Base-by-base conservation (phyloP, 176 grass and related monocot species). In the Tillandsia leiboldiana region DNA sequence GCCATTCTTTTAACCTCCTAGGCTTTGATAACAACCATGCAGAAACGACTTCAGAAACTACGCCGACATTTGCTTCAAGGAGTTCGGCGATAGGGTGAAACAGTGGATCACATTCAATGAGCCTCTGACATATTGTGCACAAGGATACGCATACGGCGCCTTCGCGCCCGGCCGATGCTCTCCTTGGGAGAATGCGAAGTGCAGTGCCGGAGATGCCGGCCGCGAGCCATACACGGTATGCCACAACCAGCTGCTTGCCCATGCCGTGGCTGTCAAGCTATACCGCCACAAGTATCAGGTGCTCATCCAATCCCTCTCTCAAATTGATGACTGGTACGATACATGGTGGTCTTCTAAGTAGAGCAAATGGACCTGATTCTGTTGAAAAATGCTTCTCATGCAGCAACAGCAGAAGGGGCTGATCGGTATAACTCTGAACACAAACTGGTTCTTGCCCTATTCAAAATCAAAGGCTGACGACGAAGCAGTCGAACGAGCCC, bases 61-160 rank as follows among this genome's bases (percentile, higher is more conserved):
- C 5, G 28, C 12, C 12, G 2, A 29, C 10, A 29, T 66, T 33
- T 66, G 64, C 12, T 66, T 33, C n/a, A 48, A 29, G 26, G 64
- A 47, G 64, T 66, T 66, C n/a, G 64, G 64, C 1, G 64, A 66
- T n/a, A 27, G 64, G 3, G 64, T 66, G 27, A 66, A 66, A 26
- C 64, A 66, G 28, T 66, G 64, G 64, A 66, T 66, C 2, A 66
- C 28, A n/a, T 66, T 66, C 28, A 66, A 66, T 11, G 64, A 66
- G 28, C 64, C 64, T 42, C 42, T 33, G 11, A 66, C 26, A 0
- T 66, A 33, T n/a, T 66, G 64, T 15, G 26, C 24, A 48, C 24
- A 33, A 42, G 64, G 64, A 48, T 66, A 48, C 15, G 64, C 24
- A 66, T 3, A 8, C 0, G 64, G 64, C 10, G 2, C 0, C 11